Conservation (phyloP, 1,284 basidiomycete species). For the Hypsizygus ulmarius region DNA sequence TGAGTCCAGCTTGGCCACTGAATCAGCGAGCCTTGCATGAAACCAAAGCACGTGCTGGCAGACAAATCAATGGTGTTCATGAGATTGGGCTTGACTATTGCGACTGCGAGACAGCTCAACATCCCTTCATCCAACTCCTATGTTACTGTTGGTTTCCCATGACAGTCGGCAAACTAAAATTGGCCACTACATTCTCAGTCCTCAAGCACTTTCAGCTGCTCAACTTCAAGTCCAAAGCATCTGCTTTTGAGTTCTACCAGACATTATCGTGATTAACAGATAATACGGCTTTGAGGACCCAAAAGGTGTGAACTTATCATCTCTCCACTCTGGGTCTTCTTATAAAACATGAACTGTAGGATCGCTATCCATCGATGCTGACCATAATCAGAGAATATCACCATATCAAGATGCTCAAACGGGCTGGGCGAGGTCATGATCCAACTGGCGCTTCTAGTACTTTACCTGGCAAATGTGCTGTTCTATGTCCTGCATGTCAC, state of each 20-base stretch:
- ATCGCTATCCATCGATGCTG: conserved; percentile 11
- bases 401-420: conserved; percentile 19
- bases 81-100: conserved; percentile 31
- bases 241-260: conserved; percentile 25
- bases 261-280: conserved; percentile 21
- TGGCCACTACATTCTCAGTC: conserved; percentile 23
- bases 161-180: conserved; percentile 21
- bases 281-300: conserved; percentile 21
- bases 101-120: conserved; percentile 21
- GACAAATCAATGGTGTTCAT: conserved; percentile 33
- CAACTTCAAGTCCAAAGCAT: conserved; percentile 25
- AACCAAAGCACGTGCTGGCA: conserved; percentile 17
- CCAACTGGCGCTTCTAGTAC: conserved; percentile 12
- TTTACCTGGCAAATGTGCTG: conserved; percentile 11
- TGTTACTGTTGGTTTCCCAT: conserved; percentile 26
- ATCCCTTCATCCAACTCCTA: conserved; percentile 24
- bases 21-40: conserved; percentile 14
- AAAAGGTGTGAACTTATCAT: not conserved
- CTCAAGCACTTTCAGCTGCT: conserved; percentile 28
- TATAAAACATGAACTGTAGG: conserved; percentile 1
- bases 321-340: not conserved
- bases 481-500: conserved; percentile 23
- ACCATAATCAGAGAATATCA: conserved; percentile 16
- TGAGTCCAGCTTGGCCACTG: conserved; percentile 26
- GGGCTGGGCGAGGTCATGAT: conserved; percentile 17